A percentile compares a stretch with the other conserved stretches of the same genome.
phyloP scores from a whole-genome alignment of 2,329 filamentous ascomycete genomes.

The Orbilia quercus region DNA sequence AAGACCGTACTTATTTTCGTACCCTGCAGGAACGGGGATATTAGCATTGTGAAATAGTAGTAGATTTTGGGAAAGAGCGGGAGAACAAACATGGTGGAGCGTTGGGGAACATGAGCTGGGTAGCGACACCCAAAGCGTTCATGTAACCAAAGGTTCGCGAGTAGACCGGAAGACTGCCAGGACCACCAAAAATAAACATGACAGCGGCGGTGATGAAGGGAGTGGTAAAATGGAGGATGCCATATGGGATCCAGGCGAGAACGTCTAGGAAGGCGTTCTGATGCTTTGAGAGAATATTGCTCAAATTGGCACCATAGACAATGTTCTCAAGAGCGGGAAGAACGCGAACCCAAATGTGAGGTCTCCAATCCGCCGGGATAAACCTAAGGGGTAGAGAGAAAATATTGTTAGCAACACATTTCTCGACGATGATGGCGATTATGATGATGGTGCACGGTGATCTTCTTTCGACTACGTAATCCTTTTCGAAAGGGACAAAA shows the following conservation, averaged over 20 bases:
- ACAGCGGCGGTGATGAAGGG: conserved; percentile 81
- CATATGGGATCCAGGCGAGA: conserved; percentile 92
- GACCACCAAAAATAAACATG: conserved; percentile 89
- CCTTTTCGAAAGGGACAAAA: too few relatives aligned
- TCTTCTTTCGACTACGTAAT: too few relatives aligned
- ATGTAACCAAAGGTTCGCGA: conserved; percentile 91
- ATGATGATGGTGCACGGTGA: not conserved
- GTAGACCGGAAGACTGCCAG: conserved; percentile 84
- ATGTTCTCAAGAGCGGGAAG: conserved; percentile 95
- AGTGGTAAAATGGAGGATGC: conserved; percentile 86
- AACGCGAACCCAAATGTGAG: conserved; percentile 94
- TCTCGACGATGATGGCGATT: not conserved
- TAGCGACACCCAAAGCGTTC: conserved; percentile 85
- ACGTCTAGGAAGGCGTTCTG: conserved; percentile 85
- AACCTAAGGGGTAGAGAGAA: conserved; percentile 72
- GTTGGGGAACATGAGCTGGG: conserved; percentile 91
- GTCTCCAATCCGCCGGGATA: conserved; percentile 86
- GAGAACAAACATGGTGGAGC: conserved; percentile 78
- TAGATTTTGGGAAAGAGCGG: conserved; percentile 5
- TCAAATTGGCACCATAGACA: conserved; percentile 92
- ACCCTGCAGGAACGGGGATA: conserved; percentile 67
- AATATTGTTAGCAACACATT: conserved; percentile 46
- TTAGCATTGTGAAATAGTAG: conserved; percentile 22
- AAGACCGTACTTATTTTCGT: conserved; percentile 90
- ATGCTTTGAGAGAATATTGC: conserved; percentile 92